Base-by-base conservation (phyloP, 129 eudicot genomes). In the Helichrysum umbraculigerum region DNA sequence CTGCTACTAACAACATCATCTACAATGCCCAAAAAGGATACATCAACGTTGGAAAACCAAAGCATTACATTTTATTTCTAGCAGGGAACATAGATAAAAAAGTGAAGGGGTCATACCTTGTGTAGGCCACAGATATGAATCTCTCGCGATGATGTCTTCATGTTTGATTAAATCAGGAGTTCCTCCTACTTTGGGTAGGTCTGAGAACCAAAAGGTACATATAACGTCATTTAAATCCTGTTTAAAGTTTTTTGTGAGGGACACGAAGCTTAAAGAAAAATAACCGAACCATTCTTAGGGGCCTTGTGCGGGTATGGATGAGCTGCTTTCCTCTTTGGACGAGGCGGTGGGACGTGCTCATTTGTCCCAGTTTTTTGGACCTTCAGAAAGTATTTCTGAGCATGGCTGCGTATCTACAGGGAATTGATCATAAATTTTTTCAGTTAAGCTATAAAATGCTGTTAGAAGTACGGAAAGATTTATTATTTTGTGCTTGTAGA, bases 241-340 rank as follows among this genome's bases (percentile, higher is more conserved):
- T n/a, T 68, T 71, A 21, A 72, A 30, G 33, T 72, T 79, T 50
- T 4, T 11, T 51, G 20, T n/a, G 56, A 16, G 57, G 19, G 10
- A 73, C 0, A 19, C 3, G 35, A 57, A 66, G 12, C 20, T 62
- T 56, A 42, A 34, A 21, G 39, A 16, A 52, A 0, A 63, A 56
- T 37, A 68, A n/a, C 6, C 85, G 68, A 41, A 92, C 98, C 96
- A 68, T 52, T 83, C 81, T 88, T 90, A 19, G 98, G 84, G 73
- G 98, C 98, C 77, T 93, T 93, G 47, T 88, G 98, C 5, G 98
- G 98, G 80, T 93, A 93, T 1, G 98, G 96, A 75, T 93, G 98
- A 76, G 96, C 82, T 63, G 98, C 98, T 85, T 93, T 93, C 82
- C 96, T 85, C 80, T 93, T 93, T 15, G 98, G 98, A 32, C 98